These are phyloP conservation scores for Cyberlindnera sargentensis DNA, from an alignment of 805 yeast genomes.

Conservation along the genomic window DNA sequence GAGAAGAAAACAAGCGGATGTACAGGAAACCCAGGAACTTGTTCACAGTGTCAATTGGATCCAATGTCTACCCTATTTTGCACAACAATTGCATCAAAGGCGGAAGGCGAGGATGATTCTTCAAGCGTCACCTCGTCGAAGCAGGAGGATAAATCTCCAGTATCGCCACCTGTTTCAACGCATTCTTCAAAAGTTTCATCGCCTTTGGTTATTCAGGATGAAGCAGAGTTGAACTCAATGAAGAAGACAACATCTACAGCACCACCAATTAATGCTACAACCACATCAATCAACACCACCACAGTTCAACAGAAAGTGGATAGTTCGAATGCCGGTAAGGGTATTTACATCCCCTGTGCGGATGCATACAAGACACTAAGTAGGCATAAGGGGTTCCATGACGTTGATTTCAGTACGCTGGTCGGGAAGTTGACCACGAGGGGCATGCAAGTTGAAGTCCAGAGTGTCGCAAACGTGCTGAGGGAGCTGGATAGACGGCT, in stretches of 20 bases:
- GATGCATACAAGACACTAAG: constrained; percentile 87
- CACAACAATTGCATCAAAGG: constrained; percentile 64
- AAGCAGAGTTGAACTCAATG: constrained; percentile 22
- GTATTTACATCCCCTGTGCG: constrained; percentile 74
- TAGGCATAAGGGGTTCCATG: constrained; percentile 69
- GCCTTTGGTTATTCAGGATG: constrained; percentile 14
- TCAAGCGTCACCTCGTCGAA: not conserved
- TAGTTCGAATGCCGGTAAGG: constrained; percentile 20
- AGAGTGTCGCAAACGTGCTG: constrained; percentile 76
- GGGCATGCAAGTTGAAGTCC: constrained; percentile 91
- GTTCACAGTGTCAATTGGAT: constrained; percentile 74
- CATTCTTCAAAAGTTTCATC: constrained; percentile 24
- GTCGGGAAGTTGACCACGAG: constrained; percentile 71
- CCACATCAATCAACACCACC: not conserved
- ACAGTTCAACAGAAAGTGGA: not conserved
- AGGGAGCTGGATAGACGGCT: constrained; percentile 64
- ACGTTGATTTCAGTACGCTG: constrained; percentile 65
- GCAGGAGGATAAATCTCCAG: constrained; percentile 19
- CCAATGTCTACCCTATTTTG: constrained; percentile 88
- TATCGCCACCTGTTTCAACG: constrained; percentile 22
- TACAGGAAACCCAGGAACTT: constrained; percentile 85
- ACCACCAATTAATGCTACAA: not conserved
- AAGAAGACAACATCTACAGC: constrained; percentile 5
- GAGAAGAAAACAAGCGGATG: constrained; percentile 37
- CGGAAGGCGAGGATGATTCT: constrained; percentile 14